A percentile compares a stretch with the other conserved stretches of the same genome.
Evolutionary conservation across 495 filamentous ascomycete genomes (phyloP).

Genomic region (Lindgomyces ingoldianus): DNA sequence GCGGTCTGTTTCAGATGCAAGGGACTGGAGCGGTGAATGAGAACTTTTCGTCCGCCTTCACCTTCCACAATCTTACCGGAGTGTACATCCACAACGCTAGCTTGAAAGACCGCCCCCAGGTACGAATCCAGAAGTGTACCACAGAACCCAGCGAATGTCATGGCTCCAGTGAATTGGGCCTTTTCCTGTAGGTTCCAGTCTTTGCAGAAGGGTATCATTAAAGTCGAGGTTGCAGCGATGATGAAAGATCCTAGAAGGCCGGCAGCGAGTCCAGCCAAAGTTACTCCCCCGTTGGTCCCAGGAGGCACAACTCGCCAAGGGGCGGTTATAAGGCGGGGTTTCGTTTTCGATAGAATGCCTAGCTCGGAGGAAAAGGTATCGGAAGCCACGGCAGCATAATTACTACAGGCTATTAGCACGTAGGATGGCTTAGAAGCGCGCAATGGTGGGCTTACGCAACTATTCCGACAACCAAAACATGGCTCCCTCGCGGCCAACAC

Average conservation of each 20-base stretch:
- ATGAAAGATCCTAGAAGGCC: constrained; percentile 74
- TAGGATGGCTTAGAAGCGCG: too few relatives aligned
- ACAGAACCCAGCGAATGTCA: constrained; percentile 69
- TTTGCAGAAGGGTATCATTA: constrained; percentile 70
- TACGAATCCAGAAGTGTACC: constrained; percentile 85
- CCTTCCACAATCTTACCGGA: constrained; percentile 89
- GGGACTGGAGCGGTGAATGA: constrained; percentile 28
- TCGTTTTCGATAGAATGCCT: constrained; percentile 76
- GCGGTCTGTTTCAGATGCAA: constrained; percentile 31
- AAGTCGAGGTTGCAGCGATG: constrained; percentile 64
- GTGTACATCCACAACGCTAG: constrained; percentile 79
- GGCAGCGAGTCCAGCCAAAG: constrained; percentile 66
- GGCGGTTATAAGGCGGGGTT: constrained; percentile 85
- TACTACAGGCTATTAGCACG: too few relatives aligned
- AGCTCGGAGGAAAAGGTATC: constrained; percentile 97
- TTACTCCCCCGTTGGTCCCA: constrained; percentile 93
- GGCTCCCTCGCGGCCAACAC: constrained; percentile 47
- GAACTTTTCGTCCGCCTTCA: constrained; percentile 75
- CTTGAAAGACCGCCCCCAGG: constrained; percentile 81
- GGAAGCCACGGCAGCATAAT: constrained; percentile 88
- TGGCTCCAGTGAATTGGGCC: constrained; percentile 41
- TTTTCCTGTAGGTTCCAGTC: constrained; percentile 31
- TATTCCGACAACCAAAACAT: constrained; percentile 60
- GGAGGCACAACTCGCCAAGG: constrained; percentile 73
- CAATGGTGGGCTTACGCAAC: constrained; percentile 50